Conservation (phyloP, 768 basidiomycete genomes). For the Suillus clintonianus region DNA sequence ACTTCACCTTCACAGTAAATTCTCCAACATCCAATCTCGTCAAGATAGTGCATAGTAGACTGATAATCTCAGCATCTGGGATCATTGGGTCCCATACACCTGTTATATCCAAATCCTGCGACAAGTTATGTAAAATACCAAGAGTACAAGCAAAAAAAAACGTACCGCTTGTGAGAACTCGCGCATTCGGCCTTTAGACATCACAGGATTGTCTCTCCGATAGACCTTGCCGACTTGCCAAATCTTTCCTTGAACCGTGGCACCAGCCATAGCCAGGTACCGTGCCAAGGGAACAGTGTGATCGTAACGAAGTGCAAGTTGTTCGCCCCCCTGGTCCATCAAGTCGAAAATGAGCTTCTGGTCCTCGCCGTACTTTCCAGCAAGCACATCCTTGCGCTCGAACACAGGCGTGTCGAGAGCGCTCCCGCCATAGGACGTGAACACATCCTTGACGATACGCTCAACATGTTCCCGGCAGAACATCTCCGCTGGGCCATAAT, state of each 20-base stretch:
- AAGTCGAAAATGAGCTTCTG: constrained; percentile 97
- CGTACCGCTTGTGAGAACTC: constrained; percentile 96
- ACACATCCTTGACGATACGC: constrained; percentile 81
- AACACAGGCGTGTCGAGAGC: constrained; percentile 99
- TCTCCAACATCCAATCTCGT: constrained; percentile 88
- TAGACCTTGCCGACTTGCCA: constrained; percentile 99
- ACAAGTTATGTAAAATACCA: background rate
- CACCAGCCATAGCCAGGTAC: constrained; percentile 94
- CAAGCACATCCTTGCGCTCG: constrained; percentile 93
- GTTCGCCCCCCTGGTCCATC: constrained; percentile 96
- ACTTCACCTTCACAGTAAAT: constrained; percentile 83
- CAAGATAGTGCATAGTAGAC: constrained; percentile 79
- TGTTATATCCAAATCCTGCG: constrained; percentile 92
- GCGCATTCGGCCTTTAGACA: constrained; percentile 97
- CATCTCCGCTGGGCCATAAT: constrained; percentile 92
- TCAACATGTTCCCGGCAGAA: constrained; percentile 91
- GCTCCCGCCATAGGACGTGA: constrained; percentile 84
- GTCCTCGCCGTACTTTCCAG: constrained; percentile 98
- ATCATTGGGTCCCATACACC: constrained; percentile 97
- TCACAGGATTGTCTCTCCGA: constrained; percentile 92
- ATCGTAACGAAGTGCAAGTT: constrained; percentile 92
- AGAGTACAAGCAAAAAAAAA: constrained; percentile 7
- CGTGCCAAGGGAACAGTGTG: constrained; percentile 96
- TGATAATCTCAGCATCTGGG: constrained; percentile 90
- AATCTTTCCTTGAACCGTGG: constrained; percentile 76